Evolutionary conservation across 176 grass and related monocot species (phyloP).

Genomic region (Miscanthus lutarioriparius): DNA sequence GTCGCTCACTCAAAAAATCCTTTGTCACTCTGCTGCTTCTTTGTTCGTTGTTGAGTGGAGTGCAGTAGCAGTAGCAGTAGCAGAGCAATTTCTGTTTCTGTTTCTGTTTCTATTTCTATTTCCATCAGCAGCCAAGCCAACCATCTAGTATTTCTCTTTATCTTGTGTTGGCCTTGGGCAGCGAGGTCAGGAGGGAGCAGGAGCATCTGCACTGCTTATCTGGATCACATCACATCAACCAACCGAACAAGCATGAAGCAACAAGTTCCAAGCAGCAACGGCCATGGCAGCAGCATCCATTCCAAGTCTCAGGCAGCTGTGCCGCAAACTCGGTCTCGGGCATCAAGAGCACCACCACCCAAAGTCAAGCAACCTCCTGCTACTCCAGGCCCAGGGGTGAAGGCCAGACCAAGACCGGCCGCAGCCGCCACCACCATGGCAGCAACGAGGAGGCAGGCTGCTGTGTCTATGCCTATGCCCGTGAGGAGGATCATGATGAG

Average conservation of each 20-base stretch:
- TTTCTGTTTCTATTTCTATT: not conserved
- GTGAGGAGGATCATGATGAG: conserved; percentile 29
- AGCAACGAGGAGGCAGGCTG: conserved; percentile 8
- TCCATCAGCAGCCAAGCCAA: not conserved
- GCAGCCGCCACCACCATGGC: not conserved
- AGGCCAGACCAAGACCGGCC: not conserved
- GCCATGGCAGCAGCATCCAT: not conserved
- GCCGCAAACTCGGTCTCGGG: not conserved
- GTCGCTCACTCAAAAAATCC: no score
- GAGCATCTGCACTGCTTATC: not conserved
- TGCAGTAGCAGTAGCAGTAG: not conserved
- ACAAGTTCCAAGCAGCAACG: conserved; percentile 25
- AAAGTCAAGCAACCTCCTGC: conserved; percentile 6
- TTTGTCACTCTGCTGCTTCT: not conserved
- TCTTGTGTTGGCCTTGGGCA: not conserved
- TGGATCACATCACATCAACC: not conserved
- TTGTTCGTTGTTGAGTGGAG: not conserved
- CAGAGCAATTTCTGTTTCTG: not conserved
- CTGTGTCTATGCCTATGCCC: not conserved
- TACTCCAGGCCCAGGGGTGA: not conserved
- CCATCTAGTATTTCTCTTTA: not conserved
- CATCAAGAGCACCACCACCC: conserved; percentile 18
- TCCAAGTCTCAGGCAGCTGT: not conserved
- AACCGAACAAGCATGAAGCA: conserved; percentile 54
- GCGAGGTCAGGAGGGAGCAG: not conserved